These are phyloP conservation scores for Wallacemonas collosoma DNA, from an alignment of 208 protist genomes.

Conservation along the genomic window DNA sequence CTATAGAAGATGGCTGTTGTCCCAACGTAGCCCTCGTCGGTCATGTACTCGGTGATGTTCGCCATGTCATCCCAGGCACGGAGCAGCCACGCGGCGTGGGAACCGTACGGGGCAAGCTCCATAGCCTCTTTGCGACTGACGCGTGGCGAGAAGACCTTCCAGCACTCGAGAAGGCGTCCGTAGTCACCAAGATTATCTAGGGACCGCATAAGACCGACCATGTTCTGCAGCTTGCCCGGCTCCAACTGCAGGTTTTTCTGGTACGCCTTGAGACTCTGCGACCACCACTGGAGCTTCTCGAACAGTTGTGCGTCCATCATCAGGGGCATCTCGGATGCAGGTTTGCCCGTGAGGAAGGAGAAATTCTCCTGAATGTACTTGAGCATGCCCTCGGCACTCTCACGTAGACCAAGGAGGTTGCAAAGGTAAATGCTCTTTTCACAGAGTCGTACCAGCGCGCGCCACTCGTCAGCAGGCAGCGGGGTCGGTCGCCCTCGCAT, in stretches of 20 bases:
- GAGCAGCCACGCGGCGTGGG: constrained; percentile 96
- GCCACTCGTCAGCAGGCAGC: constrained; percentile 66
- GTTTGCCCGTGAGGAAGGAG: constrained; percentile 73
- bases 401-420: constrained; percentile 97
- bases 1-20: constrained; percentile 93
- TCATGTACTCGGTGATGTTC: constrained; percentile 88
- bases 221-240: constrained; percentile 84
- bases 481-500: constrained; percentile 60
- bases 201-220: constrained; percentile 97
- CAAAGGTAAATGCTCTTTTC: constrained; percentile 97
- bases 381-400: constrained; percentile 97
- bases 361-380: constrained; percentile 94
- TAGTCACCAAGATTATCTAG: constrained; percentile 97
- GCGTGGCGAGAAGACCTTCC: constrained; percentile 61
- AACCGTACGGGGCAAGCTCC: constrained; percentile 93
- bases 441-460: constrained; percentile 68
- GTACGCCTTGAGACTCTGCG: constrained; percentile 94
- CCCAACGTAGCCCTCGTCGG: constrained; percentile 88
- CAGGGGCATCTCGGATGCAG: constrained; percentile 62
- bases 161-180: constrained; percentile 81
- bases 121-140: constrained; percentile 72
- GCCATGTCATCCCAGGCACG: constrained; percentile 93
- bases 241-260: constrained; percentile 77
- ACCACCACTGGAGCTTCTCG: constrained; percentile 98
- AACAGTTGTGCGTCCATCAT: constrained; percentile 92